phyloP scores from a whole-genome alignment of 352 stramenopile species.

The Globisporangium uncinulatum region DNA sequence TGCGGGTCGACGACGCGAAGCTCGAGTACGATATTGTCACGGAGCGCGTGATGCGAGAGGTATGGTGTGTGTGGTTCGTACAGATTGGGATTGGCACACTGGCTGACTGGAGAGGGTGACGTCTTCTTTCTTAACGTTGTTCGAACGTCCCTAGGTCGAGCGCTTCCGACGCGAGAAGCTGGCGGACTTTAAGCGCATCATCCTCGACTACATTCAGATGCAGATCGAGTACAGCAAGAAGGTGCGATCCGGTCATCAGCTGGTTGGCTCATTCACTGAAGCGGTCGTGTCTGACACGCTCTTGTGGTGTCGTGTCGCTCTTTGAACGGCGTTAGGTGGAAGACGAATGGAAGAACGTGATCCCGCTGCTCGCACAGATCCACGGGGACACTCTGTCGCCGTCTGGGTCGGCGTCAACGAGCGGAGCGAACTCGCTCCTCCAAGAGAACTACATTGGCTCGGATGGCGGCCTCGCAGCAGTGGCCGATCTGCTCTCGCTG shows the following conservation, averaged over 20 bases:
- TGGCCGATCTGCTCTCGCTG: conserved; percentile 51
- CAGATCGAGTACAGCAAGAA: conserved; percentile 97
- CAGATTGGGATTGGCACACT: too few relatives aligned
- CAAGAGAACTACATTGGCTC: conserved; percentile 76
- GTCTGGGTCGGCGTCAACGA: conserved; percentile 21
- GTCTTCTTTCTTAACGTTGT: not conserved
- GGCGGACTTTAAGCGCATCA: conserved; percentile 93
- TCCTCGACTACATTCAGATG: conserved; percentile 96
- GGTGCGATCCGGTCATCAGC: conserved; percentile 17
- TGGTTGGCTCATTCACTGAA: not conserved
- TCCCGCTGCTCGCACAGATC: conserved; percentile 69
- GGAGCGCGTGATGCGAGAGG: conserved; percentile 92
- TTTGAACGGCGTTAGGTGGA: conserved; percentile 32
- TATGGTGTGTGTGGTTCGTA: conserved; percentile 1
- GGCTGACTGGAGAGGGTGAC: not conserved
- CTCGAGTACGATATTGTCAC: conserved; percentile 93
- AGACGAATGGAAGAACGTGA: conserved; percentile 72
- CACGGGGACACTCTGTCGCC: conserved; percentile 52
- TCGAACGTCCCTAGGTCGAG: conserved; percentile 60
- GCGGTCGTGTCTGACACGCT: not conserved
- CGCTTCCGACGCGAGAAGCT: conserved; percentile 95
- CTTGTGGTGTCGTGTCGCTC: not conserved
- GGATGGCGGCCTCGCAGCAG: conserved; percentile 33
- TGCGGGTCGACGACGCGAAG: conserved; percentile 83
- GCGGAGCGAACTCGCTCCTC: conserved; percentile 44